A percentile compares a stretch with the other conserved stretches of the same genome.
Conservation (phyloP, 108 stramenopile species). For the Bacterosira constricta region DNA sequence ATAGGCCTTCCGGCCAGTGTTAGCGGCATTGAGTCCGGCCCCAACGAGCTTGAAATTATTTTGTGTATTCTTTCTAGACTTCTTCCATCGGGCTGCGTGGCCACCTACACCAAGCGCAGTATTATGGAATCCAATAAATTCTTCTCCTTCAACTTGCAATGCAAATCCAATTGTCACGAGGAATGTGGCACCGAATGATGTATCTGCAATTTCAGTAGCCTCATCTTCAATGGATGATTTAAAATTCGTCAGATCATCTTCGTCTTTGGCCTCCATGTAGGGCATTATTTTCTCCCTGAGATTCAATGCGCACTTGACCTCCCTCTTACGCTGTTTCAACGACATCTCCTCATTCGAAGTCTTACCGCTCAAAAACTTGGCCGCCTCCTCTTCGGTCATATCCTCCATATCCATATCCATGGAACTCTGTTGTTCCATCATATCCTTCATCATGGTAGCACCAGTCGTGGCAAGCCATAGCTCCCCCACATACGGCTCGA, state of each 20-base stretch:
- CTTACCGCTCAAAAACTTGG: slow-evolving; percentile 34
- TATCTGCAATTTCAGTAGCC: slow-evolving; percentile 75
- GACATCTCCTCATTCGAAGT: slow-evolving; percentile 34
- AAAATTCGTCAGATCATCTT: slow-evolving; percentile 51
- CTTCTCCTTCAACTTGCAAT: slow-evolving; percentile 74
- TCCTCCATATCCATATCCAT: slow-evolving; percentile 53
- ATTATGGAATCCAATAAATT: slow-evolving; percentile 77
- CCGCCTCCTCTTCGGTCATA: slow-evolving; percentile 62
- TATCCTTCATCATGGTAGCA: slow-evolving; percentile 80
- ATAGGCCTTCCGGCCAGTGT: slow-evolving; percentile 68
- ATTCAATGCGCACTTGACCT: slow-evolving; percentile 75
- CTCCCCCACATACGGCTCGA: slow-evolving; percentile 88
- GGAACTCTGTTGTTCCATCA: slow-evolving; percentile 40
- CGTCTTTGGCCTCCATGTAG: slow-evolving; percentile 61
- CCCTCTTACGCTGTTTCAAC: slow-evolving; percentile 75
- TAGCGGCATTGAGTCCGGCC: slow-evolving; percentile 76
- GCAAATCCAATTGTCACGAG: slow-evolving; percentile 79
- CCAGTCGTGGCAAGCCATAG: slow-evolving; percentile 85
- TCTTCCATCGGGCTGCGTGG: slow-evolving; percentile 70
- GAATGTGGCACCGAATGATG: slow-evolving; percentile 73
- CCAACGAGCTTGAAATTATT: slow-evolving; percentile 69
- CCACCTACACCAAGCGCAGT: slow-evolving; percentile 74
- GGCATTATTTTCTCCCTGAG: slow-evolving; percentile 64
- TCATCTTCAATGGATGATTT: slow-evolving; percentile 47
- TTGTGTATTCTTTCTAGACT: slow-evolving; percentile 50